These are phyloP conservation scores for Xylona heveae DNA, from an alignment of 495 filamentous ascomycete genomes.

Conservation along the genomic window DNA sequence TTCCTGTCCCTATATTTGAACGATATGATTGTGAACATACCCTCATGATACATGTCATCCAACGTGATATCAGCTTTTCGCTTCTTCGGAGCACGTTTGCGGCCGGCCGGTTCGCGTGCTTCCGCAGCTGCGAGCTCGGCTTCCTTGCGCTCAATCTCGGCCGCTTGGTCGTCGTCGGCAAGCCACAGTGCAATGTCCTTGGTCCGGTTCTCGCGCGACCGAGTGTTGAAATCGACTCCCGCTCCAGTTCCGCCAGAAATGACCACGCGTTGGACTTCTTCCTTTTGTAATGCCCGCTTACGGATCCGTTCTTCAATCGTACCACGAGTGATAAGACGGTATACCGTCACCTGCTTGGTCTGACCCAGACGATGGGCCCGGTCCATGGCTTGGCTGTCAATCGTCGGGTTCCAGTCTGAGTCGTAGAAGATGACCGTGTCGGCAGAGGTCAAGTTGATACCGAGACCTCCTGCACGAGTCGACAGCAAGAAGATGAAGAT, in stretches of 20 bases:
- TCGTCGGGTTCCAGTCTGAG: conserved; percentile 97
- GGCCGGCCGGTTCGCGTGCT: conserved; percentile 23
- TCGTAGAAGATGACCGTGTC: conserved; percentile 99
- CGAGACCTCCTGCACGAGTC: conserved; percentile 89
- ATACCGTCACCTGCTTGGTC: conserved; percentile 89
- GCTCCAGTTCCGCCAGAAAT: conserved; percentile 74
- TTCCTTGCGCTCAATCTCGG: conserved; percentile 74
- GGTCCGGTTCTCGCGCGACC: conserved; percentile 71
- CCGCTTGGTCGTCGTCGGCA: conserved; percentile 84
- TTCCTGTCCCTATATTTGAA: too few species aligned
- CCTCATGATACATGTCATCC: conserved; percentile 98
- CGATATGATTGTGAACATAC: too few species aligned
- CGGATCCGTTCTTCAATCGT: conserved; percentile 98
- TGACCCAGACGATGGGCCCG: conserved; percentile 95
- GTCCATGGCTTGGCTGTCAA: conserved; percentile 97
- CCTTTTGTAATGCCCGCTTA: conserved; percentile 92
- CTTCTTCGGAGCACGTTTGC: conserved; percentile 14
- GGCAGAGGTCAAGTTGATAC: conserved; percentile 88
- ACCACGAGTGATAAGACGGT: conserved; percentile 87
- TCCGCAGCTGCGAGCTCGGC: conserved; percentile 48
- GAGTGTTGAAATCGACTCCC: conserved; percentile 83
- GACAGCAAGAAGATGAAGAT: conserved; percentile 94
- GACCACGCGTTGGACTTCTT: conserved; percentile 96
- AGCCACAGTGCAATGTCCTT: conserved; percentile 97
- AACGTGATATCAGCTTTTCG: conserved; percentile 39